Conservation (phyloP, 257 asterid species). For the Rehmannia glutinosa region DNA sequence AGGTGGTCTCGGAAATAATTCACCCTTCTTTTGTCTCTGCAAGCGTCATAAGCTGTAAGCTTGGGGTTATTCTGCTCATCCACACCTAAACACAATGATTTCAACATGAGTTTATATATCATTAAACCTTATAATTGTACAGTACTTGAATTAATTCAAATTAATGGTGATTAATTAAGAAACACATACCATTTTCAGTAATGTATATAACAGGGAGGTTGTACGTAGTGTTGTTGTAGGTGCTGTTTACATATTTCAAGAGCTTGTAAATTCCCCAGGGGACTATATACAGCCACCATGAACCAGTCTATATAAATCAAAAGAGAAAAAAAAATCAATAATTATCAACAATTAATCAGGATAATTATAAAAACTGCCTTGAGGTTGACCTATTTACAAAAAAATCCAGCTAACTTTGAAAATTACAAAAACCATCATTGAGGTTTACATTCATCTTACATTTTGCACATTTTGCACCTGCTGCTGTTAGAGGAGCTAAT, state of each 20-base stretch:
- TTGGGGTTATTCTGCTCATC: background rate
- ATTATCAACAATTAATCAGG: background rate
- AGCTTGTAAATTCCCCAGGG: conserved; percentile 17
- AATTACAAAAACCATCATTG: too few relatives aligned
- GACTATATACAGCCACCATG: background rate
- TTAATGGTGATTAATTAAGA: background rate
- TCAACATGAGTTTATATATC: background rate
- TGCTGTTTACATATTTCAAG: background rate
- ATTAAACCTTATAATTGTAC: background rate
- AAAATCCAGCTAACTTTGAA: too few relatives aligned
- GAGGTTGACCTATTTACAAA: too few relatives aligned
- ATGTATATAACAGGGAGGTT: conserved; percentile 18
- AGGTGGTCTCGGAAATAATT: conserved; percentile 24
- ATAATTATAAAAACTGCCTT: too few relatives aligned
- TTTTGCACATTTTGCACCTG: too few relatives aligned
- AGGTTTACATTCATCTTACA: too few relatives aligned
- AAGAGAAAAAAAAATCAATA: background rate
- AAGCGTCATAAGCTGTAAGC: background rate
- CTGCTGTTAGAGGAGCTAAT: too few relatives aligned
- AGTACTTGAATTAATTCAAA: background rate
- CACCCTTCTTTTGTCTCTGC: background rate
- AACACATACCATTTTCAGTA: conserved; percentile 24
- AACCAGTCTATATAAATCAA: conserved; percentile 7
- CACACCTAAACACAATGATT: background rate
- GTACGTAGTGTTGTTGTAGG: background rate